These are phyloP conservation scores for Yamadazyma sp. DNA, from an alignment of 1,139 yeast species.

Conservation along the genomic window DNA sequence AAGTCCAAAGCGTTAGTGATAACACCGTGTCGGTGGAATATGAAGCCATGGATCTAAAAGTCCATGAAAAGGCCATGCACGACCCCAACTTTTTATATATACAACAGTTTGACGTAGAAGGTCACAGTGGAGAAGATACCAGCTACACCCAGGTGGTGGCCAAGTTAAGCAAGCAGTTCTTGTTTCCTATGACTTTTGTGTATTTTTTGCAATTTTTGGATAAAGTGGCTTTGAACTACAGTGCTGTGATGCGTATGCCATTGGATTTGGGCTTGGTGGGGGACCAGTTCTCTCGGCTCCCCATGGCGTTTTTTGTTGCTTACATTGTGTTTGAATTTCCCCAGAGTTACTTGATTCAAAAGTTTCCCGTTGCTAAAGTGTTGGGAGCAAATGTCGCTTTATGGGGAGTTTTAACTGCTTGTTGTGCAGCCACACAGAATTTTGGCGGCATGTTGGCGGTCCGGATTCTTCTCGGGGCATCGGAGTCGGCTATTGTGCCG, in stretches of 20 bases:
- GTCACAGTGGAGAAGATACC: conserved; percentile 15
- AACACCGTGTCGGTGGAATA: conserved; percentile 8
- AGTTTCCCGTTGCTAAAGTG: conserved; percentile 37
- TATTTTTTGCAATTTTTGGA: conserved; percentile 47
- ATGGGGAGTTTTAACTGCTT: conserved; percentile 43
- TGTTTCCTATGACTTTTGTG: conserved; percentile 28
- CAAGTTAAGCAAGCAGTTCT: conserved; percentile 45
- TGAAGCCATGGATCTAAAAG: conserved; percentile 3
- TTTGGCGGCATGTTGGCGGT: conserved; percentile 35
- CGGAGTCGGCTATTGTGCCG: conserved; percentile 45
- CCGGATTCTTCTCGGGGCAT: conserved; percentile 35
- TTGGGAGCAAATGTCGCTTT: conserved; percentile 32
- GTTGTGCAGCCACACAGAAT: conserved; percentile 28
- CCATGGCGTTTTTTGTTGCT: conserved; percentile 44
- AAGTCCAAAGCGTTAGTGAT: conserved; percentile 12
- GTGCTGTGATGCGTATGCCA: conserved; percentile 51
- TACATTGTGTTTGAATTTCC: conserved; percentile 48
- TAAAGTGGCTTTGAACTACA: conserved; percentile 42
- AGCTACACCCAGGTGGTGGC: conserved; percentile 13
- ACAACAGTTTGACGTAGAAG: conserved; percentile 15
- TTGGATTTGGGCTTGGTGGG: conserved; percentile 22
- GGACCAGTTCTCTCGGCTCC: conserved; percentile 39
- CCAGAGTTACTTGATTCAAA: conserved; percentile 34
- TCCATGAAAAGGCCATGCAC: conserved; percentile 6
- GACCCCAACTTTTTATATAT: conserved; percentile 18